phyloP scores from a whole-genome alignment of 2,329 filamentous ascomycete genomes.

The Verticillium dahliae region DNA sequence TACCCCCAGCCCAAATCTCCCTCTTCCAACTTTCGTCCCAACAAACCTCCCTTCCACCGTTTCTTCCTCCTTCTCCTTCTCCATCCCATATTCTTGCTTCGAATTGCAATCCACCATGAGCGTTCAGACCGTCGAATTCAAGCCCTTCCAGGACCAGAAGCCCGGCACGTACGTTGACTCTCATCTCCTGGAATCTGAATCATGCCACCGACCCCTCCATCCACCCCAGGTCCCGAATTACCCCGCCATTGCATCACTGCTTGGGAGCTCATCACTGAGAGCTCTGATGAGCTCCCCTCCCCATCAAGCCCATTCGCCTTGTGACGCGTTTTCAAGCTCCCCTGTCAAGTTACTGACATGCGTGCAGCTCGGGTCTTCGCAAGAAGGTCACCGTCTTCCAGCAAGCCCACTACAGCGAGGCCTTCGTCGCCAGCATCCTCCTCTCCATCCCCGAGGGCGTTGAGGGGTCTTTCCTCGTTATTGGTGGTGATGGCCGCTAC shows the following conservation, averaged over 20 bases:
- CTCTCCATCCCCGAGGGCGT: constrained; percentile 94
- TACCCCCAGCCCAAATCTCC: not conserved
- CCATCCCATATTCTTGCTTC: constrained; percentile 1
- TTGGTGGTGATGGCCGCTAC: constrained; percentile 94
- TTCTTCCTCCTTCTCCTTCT: constrained; percentile 3
- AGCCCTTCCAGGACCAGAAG: constrained; percentile 93
- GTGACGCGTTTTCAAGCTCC: not conserved
- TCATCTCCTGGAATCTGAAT: constrained; percentile 5
- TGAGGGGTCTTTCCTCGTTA: constrained; percentile 82
- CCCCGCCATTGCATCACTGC: constrained; percentile 20
- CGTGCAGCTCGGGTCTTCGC: constrained; percentile 80
- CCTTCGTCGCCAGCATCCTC: constrained; percentile 89
- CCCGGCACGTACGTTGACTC: constrained; percentile 83
- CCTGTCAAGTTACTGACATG: constrained; percentile 2
- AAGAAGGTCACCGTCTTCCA: constrained; percentile 99
- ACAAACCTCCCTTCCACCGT: not conserved
- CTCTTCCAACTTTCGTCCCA: not conserved
- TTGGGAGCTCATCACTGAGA: not conserved
- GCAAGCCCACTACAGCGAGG: constrained; percentile 89
- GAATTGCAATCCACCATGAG: constrained; percentile 48
- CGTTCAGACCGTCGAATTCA: constrained; percentile 70
- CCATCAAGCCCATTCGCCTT: not conserved
- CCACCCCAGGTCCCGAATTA: constrained; percentile 15
- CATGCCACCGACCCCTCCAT: not conserved
- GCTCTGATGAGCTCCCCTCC: constrained; percentile 1